A percentile compares a stretch with the other conserved stretches of the same genome.
Conservation (phyloP, 2,329 filamentous ascomycete genomes). For the Alternaria sp. region DNA sequence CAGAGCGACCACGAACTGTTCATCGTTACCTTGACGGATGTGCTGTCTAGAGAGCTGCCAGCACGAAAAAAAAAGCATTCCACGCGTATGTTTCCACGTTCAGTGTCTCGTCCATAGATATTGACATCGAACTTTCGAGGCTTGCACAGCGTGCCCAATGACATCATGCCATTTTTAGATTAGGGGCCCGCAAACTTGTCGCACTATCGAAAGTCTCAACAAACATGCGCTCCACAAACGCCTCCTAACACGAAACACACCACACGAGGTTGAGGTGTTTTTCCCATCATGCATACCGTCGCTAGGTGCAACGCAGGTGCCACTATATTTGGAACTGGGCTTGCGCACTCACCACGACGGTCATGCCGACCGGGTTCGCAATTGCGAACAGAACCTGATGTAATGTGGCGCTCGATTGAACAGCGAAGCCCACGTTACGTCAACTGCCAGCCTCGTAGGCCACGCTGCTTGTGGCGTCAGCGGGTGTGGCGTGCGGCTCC, state of each 20-base stretch:
- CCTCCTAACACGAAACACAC: background rate
- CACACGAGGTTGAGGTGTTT: background rate
- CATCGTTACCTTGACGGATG: background rate
- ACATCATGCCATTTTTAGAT: constrained; percentile 5
- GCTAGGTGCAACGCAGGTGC: background rate
- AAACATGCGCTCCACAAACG: constrained; percentile 1
- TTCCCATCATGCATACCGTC: background rate
- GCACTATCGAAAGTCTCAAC: constrained; percentile 2
- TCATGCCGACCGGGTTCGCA: background rate
- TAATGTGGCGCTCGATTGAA: background rate
- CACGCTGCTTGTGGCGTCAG: background rate
- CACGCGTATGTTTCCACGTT: background rate
- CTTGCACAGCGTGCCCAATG: background rate
- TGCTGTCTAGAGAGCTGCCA: background rate
- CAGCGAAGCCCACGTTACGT: background rate
- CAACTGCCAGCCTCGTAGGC: background rate
- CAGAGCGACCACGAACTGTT: background rate
- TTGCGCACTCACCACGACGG: background rate
- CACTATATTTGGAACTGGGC: background rate
- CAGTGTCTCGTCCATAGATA: background rate
- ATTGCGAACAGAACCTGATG: background rate
- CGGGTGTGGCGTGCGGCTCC: constrained; percentile 25
- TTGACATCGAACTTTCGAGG: background rate
- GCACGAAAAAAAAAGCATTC: background rate
- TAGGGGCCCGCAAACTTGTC: background rate